phyloP scores from a whole-genome alignment of 345 rosid species.

The Eucalyptus tenuipes region DNA sequence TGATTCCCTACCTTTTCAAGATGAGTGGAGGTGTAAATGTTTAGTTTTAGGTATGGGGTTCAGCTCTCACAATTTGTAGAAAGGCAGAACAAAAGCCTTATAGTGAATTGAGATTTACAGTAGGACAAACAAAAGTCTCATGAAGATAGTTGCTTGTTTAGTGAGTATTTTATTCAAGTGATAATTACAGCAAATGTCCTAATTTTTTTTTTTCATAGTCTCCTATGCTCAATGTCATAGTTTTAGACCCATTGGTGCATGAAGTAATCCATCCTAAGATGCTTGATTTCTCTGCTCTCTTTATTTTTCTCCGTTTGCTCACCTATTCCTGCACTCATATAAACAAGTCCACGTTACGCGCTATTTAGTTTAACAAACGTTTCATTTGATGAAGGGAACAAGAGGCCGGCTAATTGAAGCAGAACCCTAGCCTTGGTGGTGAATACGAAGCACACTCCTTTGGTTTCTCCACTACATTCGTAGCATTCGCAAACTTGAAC shows the following conservation, averaged over 20 bases:
- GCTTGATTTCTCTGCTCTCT: neutral
- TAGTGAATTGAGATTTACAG: no score
- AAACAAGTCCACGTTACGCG: neutral
- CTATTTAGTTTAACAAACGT: neutral
- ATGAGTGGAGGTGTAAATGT: no score
- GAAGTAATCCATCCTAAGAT: neutral
- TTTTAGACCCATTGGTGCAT: neutral
- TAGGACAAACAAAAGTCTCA: neutral
- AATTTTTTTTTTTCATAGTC: neutral
- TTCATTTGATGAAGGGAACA: neutral
- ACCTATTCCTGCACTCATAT: neutral
- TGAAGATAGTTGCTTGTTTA: neutral
- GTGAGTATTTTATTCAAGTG: neutral
- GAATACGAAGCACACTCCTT: slow-evolving; percentile 10
- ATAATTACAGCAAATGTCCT: neutral
- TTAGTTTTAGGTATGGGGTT: no score
- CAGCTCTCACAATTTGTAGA: no score
- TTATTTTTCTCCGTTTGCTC: neutral
- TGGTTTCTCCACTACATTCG: slow-evolving; percentile 13
- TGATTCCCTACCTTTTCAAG: no score
- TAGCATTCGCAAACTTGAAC: neutral
- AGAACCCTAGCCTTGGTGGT: neutral
- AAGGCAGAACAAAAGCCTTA: no score
- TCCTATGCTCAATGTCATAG: neutral
- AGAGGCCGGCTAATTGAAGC: neutral